Evolutionary conservation across 2,329 filamentous ascomycete genomes (phyloP), one percentile per base, ranked within the genome.

Genomic region (Dactylellina leptospora): DNA sequence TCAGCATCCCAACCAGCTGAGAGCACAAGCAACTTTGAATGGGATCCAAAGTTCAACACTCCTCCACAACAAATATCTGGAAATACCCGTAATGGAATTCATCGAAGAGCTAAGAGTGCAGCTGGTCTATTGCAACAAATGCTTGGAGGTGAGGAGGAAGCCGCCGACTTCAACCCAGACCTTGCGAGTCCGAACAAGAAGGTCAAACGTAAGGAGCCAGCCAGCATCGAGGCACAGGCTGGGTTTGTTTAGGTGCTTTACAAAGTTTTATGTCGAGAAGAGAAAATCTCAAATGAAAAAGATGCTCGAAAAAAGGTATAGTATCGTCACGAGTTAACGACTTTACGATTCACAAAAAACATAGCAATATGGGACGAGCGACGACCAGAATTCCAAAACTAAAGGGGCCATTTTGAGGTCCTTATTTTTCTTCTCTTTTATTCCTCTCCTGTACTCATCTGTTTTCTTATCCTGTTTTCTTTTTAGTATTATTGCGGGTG

Each of bases 21-120:
- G 27, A 73, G 60, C 23, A 30, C 23, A 8, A 30, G 51, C 44
- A 73, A 73, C 47, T 73, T 53, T 60, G 69, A 73, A 48, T 73
- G 69, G 69, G 61, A 73, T 51, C 60, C 61, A n/a, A 73, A 73
- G 47, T 66, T 63, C 50, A 73, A 73, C 28, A 73, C 69, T n/a
- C 69, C 69, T 20, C 69, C 69, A 22, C 60, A 64, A 23, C 69
- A 73, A 18, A 54, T 66, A 25, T 64, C 69, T 16, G 47, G 55
- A 13, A 73, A 73, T n/a, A 66, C 60, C 22, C 54, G 59, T 40
- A 66, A 73, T 22, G 69, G 60, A 11, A 60, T 73, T 25, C 69
- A 73, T 44, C 23, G 69, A 18, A 54, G 69, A 28, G 61, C 69
- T 4, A 73, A 64, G 54, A 73, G 69, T 27, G 69, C 69, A 1